Evolutionary conservation across 495 filamentous ascomycete species (phyloP).

Genomic region (Physcia stellaris): DNA sequence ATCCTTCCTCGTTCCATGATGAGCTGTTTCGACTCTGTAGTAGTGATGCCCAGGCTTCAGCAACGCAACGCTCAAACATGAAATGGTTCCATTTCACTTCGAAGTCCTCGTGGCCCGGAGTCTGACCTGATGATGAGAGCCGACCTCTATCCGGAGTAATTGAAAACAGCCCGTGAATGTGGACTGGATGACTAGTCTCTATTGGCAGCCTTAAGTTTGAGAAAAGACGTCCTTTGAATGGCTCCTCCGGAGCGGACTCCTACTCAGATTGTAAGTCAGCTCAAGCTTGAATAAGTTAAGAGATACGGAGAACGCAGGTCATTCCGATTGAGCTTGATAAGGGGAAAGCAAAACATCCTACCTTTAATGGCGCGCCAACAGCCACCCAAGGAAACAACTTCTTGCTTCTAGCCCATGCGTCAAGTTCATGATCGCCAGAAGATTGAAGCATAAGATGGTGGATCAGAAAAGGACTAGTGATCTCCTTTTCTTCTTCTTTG

Average conservation of each 20-base stretch:
- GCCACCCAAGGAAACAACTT: slow-evolving; percentile 30
- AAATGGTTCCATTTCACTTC: slow-evolving; percentile 23
- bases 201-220: slow-evolving; percentile 28
- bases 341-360: no score
- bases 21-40: not conserved
- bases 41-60: slow-evolving; percentile 18
- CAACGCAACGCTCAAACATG: slow-evolving; percentile 22
- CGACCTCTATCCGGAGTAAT: slow-evolving; percentile 26
- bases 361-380: slow-evolving; percentile 23
- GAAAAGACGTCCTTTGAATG: slow-evolving; percentile 20
- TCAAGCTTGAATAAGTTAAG: no score
- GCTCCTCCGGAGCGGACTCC: not conserved
- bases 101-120: slow-evolving; percentile 15
- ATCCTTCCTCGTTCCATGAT: not conserved
- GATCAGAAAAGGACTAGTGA: slow-evolving; percentile 12
- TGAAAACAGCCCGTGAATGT: slow-evolving; percentile 29
- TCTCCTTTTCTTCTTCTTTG: not conserved
- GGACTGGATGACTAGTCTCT: slow-evolving; percentile 23
- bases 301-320: no score
- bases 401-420: slow-evolving; percentile 20
- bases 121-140: slow-evolving; percentile 16
- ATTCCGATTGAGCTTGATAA: no score
- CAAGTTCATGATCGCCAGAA: slow-evolving; percentile 12
- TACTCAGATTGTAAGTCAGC: not conserved
- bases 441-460: slow-evolving; percentile 18